Evolutionary conservation across 129 eudicot genomes (phyloP).

Genomic region (Flaveria sonorensis): DNA sequence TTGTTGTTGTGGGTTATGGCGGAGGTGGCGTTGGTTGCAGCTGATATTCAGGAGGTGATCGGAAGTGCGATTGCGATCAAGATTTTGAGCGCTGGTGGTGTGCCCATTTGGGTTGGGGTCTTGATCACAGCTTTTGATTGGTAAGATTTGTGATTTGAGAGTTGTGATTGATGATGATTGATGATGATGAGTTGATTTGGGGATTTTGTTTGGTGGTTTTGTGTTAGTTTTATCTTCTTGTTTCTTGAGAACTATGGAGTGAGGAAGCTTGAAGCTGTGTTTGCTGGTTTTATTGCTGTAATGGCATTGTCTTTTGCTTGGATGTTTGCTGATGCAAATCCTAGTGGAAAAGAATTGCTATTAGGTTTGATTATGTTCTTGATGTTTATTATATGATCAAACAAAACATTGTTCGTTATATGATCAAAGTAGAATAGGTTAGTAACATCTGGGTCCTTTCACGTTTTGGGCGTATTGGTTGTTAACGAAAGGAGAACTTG

Average conservation of each 20-base stretch:
- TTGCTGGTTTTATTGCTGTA: conserved; percentile 60
- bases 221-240: conserved; percentile 67
- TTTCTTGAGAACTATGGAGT: conserved; percentile 83
- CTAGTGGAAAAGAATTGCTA: conserved; percentile 55
- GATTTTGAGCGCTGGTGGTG: conserved; percentile 51
- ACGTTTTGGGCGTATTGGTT: too few relatives aligned
- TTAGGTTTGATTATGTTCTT: conserved; percentile 39
- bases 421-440: too few relatives aligned
- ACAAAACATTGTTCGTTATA: too few relatives aligned
- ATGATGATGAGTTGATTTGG: neutral
- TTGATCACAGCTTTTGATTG: conserved; percentile 72
- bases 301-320: conserved; percentile 78
- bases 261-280: conserved; percentile 72
- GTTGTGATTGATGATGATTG: neutral
- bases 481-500: too few relatives aligned
- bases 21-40: conserved; percentile 70
- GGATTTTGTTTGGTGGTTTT: neutral
- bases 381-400: neutral
- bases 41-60: conserved; percentile 88
- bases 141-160: conserved; percentile 24
- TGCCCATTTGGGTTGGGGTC: conserved; percentile 79
- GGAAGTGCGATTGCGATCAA: conserved; percentile 80
- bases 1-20: conserved; percentile 70
- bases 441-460: too few relatives aligned
- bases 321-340: conserved; percentile 71